phyloP scores from a whole-genome alignment of 2,329 filamentous ascomycete species.

The Fusarium verrucosum region DNA sequence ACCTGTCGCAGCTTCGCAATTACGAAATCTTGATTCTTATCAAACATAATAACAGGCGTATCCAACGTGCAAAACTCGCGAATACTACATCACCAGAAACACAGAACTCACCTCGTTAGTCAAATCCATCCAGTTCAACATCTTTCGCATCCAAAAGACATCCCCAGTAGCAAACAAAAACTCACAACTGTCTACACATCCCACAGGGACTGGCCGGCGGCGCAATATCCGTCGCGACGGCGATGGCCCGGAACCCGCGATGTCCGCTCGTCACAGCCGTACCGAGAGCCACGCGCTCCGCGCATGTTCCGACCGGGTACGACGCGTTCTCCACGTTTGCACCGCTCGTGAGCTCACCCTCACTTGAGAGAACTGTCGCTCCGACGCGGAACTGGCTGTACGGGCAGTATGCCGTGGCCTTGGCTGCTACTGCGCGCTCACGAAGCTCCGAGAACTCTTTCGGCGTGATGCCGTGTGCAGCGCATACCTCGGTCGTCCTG shows the following conservation, averaged over 20 bases:
- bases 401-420: slow-evolving; percentile 85
- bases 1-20: slow-evolving; percentile 76
- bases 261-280: slow-evolving; percentile 75
- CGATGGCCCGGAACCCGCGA: slow-evolving; percentile 76
- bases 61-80: slow-evolving; percentile 76
- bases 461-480: slow-evolving; percentile 60
- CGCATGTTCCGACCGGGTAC: slow-evolving; percentile 95
- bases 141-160: background rate
- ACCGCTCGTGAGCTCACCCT: slow-evolving; percentile 61
- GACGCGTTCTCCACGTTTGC: slow-evolving; percentile 94
- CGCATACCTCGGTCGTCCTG: slow-evolving; percentile 43
- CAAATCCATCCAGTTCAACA: slow-evolving; percentile 5
- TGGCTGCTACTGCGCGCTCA: slow-evolving; percentile 72
- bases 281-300: slow-evolving; percentile 88
- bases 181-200: slow-evolving; percentile 93
- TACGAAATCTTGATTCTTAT: slow-evolving; percentile 77
- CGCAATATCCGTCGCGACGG: slow-evolving; percentile 81
- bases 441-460: slow-evolving; percentile 73
- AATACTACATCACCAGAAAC: slow-evolving; percentile 60
- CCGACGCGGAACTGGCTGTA: slow-evolving; percentile 95
- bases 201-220: slow-evolving; percentile 83
- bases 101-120: slow-evolving; percentile 24
- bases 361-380: slow-evolving; percentile 72
- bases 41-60: slow-evolving; percentile 91
- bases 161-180: slow-evolving; percentile 33